Evolutionary conservation across 495 filamentous ascomycete species (phyloP).

Genomic region (Patellaria atrata): DNA sequence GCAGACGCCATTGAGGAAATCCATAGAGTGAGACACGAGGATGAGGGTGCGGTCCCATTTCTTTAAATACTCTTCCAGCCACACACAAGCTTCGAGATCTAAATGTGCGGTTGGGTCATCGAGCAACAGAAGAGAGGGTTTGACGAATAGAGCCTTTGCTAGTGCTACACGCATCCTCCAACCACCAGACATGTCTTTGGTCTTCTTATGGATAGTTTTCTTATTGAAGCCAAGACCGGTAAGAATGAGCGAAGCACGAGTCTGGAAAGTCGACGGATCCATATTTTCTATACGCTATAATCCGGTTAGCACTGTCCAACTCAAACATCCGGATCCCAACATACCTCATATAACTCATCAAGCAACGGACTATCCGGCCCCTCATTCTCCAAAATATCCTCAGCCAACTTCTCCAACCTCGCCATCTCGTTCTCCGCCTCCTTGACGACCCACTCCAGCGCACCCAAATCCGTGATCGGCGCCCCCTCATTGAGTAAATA

Average conservation of each 20-base stretch:
- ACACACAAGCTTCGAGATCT: constrained; percentile 98
- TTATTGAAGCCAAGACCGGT: constrained; percentile 99
- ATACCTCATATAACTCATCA: constrained; percentile 90
- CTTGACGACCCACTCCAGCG: constrained; percentile 90
- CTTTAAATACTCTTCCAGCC: constrained; percentile 98
- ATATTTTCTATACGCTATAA: constrained; percentile 89
- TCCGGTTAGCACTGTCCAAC: constrained; percentile 7
- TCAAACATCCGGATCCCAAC: constrained; percentile 17
- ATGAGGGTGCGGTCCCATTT: constrained; percentile 99
- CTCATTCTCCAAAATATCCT: constrained; percentile 79
- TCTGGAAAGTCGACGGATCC: constrained; percentile 99
- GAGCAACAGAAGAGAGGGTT: constrained; percentile 85
- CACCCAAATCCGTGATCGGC: constrained; percentile 74
- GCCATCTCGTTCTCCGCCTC: constrained; percentile 93
- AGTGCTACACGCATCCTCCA: constrained; percentile 99
- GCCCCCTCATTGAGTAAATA: constrained; percentile 98
- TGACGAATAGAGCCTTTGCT: constrained; percentile 95
- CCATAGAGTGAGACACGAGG: constrained; percentile 91
- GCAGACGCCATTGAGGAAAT: constrained; percentile 99
- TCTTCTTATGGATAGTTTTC: constrained; percentile 91
- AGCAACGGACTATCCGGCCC: constrained; percentile 85
- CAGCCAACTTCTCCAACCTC: constrained; percentile 70
- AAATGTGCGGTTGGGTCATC: constrained; percentile 99
- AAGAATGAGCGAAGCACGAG: constrained; percentile 87
- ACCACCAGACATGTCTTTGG: constrained; percentile 99